phyloP scores from a whole-genome alignment of 768 basidiomycete species.

The Russula griseocarnosa region DNA sequence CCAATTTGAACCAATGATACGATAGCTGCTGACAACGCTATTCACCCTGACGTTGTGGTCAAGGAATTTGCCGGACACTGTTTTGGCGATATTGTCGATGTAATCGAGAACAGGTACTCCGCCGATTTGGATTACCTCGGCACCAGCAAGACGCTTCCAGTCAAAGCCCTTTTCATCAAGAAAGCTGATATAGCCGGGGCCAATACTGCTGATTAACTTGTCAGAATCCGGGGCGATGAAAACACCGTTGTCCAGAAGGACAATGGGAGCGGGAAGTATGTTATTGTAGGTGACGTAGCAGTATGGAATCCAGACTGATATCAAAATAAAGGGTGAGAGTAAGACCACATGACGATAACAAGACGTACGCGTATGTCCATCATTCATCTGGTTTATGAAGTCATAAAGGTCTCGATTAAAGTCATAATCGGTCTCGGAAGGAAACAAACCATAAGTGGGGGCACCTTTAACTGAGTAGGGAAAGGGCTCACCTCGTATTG shows the following conservation, averaged over 20 bases:
- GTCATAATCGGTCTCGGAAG: constrained; percentile 58
- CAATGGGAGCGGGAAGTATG: constrained; percentile 51
- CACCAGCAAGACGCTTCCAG: constrained; percentile 59
- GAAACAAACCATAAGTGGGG: background rate
- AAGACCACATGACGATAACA: background rate
- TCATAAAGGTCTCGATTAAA: constrained; percentile 57
- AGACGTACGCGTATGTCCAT: constrained; percentile 58
- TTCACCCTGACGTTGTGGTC: constrained; percentile 63
- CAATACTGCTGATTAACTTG: constrained; percentile 47
- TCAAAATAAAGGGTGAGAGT: background rate
- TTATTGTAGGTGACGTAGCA: constrained; percentile 48
- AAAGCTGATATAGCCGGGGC: constrained; percentile 43
- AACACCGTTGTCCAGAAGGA: constrained; percentile 34
- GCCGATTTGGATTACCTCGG: constrained; percentile 51
- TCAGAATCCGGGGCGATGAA: constrained; percentile 55
- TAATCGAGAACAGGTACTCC: constrained; percentile 52
- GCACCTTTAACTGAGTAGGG: too few species aligned
- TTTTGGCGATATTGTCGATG: constrained; percentile 52
- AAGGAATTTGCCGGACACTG: constrained; percentile 59
- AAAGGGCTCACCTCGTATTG: constrained; percentile 40
- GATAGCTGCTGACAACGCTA: constrained; percentile 57
- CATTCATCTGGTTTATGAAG: constrained; percentile 54
- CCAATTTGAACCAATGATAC: constrained; percentile 40
- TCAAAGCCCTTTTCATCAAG: constrained; percentile 46
- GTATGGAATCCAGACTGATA: constrained; percentile 50